Conservation (phyloP, 1,284 basidiomycete species). For the Hemileia vastatrix region DNA sequence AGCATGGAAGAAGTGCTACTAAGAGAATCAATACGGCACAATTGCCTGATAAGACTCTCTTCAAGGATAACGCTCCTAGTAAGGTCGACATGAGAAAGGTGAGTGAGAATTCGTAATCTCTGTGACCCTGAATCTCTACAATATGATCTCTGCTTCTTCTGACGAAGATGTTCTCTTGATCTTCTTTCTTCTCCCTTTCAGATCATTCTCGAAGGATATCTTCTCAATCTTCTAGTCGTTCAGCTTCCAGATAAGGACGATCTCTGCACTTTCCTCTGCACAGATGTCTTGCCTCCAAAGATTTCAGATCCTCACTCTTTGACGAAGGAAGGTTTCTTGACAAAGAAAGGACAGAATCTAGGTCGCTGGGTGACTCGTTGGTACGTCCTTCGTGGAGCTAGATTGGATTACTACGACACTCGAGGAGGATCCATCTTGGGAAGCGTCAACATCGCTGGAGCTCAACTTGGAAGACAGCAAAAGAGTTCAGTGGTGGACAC, state of each 20-base stretch:
- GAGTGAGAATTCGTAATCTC: neutral
- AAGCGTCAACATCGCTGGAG: too few species aligned
- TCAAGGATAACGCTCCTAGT: slow-evolving; percentile 39
- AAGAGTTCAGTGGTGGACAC: slow-evolving; percentile 28
- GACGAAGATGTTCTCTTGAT: neutral
- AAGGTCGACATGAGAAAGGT: slow-evolving; percentile 38
- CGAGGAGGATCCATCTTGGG: slow-evolving; percentile 33
- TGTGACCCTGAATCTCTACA: too few species aligned
- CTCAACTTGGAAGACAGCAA: slow-evolving; percentile 39
- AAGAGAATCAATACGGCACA: slow-evolving; percentile 29
- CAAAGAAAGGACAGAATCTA: slow-evolving; percentile 38
- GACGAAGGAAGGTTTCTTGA: slow-evolving; percentile 36
- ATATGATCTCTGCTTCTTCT: too few species aligned
- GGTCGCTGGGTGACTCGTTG: slow-evolving; percentile 38
- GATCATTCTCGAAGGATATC: slow-evolving; percentile 34
- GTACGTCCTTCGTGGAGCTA: slow-evolving; percentile 30
- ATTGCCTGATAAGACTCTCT: slow-evolving; percentile 35
- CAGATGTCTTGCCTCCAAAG: slow-evolving; percentile 34
- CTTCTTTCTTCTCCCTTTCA: too few species aligned
- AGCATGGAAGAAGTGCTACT: slow-evolving; percentile 33
- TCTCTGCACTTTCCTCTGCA: slow-evolving; percentile 39
- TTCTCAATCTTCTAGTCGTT: slow-evolving; percentile 33
- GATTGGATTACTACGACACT: slow-evolving; percentile 35
- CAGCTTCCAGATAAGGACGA: slow-evolving; percentile 39
- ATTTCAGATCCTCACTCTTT: slow-evolving; percentile 25